Evolutionary conservation across 2,329 filamentous ascomycete genomes (phyloP).

Genomic region (Sclerotinia nivalis): DNA sequence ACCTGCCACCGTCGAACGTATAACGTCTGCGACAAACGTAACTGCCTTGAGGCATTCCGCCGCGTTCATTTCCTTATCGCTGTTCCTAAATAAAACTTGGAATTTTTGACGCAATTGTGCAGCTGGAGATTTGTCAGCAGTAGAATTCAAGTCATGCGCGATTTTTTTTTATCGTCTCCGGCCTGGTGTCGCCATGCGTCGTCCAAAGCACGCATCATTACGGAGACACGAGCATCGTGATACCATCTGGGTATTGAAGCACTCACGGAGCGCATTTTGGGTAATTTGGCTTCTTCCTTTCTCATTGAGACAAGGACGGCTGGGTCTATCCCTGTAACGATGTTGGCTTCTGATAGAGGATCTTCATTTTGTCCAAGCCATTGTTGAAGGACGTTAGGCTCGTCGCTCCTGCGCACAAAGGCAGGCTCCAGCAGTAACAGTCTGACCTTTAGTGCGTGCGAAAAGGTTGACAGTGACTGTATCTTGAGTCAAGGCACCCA

Average conservation of each 20-base stretch:
- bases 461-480: not conserved
- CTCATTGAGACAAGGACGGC: not conserved
- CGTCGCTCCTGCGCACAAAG: not conserved
- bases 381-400: not conserved
- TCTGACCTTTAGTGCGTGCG: not conserved
- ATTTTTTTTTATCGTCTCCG: not conserved
- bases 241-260: constrained; percentile 6
- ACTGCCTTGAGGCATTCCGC: not conserved
- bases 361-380: not conserved
- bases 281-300: not conserved
- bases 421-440: not conserved
- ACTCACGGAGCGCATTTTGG: not conserved
- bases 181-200: constrained; percentile 3
- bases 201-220: constrained; percentile 9
- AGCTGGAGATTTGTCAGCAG: not conserved
- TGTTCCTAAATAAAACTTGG: not conserved
- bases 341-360: constrained; percentile 3
- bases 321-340: constrained; percentile 5
- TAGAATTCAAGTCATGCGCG: not conserved
- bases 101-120: constrained; percentile 1
- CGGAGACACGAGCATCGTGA: constrained; percentile 4
- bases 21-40: not conserved
- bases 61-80: not conserved
- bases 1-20: constrained; percentile 5
- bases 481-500: constrained; percentile 4